Base-by-base conservation (phyloP, 768 basidiomycete genomes). In the Macrocybe gigantea region DNA sequence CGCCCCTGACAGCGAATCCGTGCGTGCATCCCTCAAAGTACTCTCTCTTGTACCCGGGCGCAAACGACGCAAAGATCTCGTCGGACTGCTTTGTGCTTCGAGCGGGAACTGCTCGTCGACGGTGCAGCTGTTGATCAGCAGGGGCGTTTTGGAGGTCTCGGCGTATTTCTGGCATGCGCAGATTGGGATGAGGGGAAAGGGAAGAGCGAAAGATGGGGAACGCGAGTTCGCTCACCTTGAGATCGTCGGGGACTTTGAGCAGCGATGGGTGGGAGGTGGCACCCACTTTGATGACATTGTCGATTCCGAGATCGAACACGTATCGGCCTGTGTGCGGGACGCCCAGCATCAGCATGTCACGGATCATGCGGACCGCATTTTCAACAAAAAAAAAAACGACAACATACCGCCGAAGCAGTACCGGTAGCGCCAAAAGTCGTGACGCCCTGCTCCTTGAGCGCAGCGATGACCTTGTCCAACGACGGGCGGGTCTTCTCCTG, bases 111-210 rank as follows among this genome's bases (percentile, higher is more conserved):
- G 61, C 5, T 33, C 2, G 60, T 85, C 82, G 30, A 59, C 37
- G 29, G 74, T 69, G 64, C 84, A 85, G 38, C 77, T 78, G 69
- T 85, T 85, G 65, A 86, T 81, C 35, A 88, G 72, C 29, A 87
- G 69, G 14, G 85, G 82, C 0, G 70, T 70, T 38, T 71, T 73
- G 33, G 80, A 67, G 10, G 44, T 52, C 4, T 57, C 48, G 41
- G 66, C 56, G 60, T 79, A 78, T 67, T 65, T 74, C 82, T 80
- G 41, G 35, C 1, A 33, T 22, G 22, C 4, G 22, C 12, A n/a
- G n/a, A 32, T 12, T 41, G 32, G 41, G n/a, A 29, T 41, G 8
- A 11, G 41, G 2, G 12, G 12, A 41, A 11, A 12, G 11, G n/a
- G 12, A 12, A 15, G 32, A 41, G 7, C 6, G 15, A 6, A 41